Conservation (phyloP, 2,329 filamentous ascomycete genomes). For the Pyrenochaeta sp. region DNA sequence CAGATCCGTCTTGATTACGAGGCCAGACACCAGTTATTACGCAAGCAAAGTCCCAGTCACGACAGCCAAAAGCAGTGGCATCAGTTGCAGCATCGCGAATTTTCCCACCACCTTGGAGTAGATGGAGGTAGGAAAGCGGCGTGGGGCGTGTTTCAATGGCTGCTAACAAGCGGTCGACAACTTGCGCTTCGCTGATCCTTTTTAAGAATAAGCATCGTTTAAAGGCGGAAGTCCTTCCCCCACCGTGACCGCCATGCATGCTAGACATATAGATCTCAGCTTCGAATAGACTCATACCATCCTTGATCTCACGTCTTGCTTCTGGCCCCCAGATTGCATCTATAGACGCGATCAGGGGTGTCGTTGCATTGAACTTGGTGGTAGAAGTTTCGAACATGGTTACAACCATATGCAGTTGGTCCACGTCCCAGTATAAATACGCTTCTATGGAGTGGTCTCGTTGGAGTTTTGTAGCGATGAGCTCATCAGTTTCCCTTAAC, state of each 20-base stretch:
- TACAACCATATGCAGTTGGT: constrained; percentile 61
- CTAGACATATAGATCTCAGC: constrained; percentile 67
- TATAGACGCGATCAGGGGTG: constrained; percentile 12
- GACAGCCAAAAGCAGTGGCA: constrained; percentile 68
- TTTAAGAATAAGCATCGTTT: constrained; percentile 71
- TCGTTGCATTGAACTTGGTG: constrained; percentile 10
- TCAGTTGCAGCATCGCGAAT: constrained; percentile 55
- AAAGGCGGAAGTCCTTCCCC: constrained; percentile 69
- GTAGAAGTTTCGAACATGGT: constrained; percentile 57
- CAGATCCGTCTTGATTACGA: constrained; percentile 60
- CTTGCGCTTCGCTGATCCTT: constrained; percentile 48
- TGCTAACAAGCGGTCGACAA: constrained; percentile 52
- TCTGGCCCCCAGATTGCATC: constrained; percentile 45
- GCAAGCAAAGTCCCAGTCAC: constrained; percentile 71
- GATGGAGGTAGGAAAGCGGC: constrained; percentile 68
- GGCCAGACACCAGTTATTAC: constrained; percentile 70
- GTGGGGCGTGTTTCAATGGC: constrained; percentile 62
- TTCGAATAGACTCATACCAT: constrained; percentile 64
- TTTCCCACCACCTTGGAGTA: constrained; percentile 67
- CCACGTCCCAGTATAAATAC: constrained; percentile 63
- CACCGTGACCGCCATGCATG: constrained; percentile 67
- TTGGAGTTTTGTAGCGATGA: constrained; percentile 53
- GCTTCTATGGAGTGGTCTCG: constrained; percentile 60
- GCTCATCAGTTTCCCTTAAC: constrained; percentile 53
- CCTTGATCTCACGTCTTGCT: constrained; percentile 47